Percentiles rank a stretch among this genome's conserved stretches.
Conservation (phyloP, 2,329 filamentous ascomycete genomes). For the Epichloe sp. region DNA sequence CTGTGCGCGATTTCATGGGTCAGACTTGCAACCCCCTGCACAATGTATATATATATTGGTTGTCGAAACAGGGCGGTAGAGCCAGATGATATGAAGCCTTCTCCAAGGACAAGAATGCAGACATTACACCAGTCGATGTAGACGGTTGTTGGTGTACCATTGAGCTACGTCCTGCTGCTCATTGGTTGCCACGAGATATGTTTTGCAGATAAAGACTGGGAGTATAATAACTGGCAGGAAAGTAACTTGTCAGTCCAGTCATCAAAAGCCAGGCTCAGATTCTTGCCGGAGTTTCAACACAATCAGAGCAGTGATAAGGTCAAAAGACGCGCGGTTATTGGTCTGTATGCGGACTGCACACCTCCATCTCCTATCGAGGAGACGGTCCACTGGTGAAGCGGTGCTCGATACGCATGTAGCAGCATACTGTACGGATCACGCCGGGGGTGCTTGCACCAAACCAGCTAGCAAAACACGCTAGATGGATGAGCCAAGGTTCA, state of each 20-base stretch:
- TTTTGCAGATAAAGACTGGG: background rate
- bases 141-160: background rate
- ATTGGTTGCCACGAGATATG: background rate
- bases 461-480: conserved; percentile 2
- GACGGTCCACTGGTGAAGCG: background rate
- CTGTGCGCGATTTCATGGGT: background rate
- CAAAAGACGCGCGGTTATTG: background rate
- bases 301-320: background rate
- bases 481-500: background rate
- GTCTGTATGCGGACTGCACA: background rate
- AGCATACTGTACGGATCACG: background rate
- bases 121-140: too few species aligned
- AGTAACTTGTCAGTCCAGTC: background rate
- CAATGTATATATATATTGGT: background rate
- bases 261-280: background rate
- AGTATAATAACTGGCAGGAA: background rate
- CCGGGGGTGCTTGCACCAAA: background rate
- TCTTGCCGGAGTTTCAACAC: background rate
- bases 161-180: background rate
- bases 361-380: background rate
- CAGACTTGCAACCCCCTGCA: background rate
- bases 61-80: background rate
- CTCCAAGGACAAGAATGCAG: too few species aligned
- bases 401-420: background rate
- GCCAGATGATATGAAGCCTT: too few species aligned